Evolutionary conservation across 768 basidiomycete genomes (phyloP).

Genomic region (Kwoniella dejecticola): DNA sequence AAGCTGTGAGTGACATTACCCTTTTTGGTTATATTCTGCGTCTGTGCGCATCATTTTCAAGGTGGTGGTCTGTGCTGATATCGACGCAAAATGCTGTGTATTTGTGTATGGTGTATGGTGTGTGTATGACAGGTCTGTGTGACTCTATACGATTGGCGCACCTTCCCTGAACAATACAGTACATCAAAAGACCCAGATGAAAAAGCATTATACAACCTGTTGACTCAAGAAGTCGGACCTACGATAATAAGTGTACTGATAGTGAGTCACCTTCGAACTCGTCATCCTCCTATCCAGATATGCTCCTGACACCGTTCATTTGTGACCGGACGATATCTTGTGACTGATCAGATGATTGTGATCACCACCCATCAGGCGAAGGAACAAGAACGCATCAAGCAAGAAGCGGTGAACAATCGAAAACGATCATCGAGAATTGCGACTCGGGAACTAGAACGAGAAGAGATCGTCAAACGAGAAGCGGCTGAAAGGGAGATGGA

Average conservation of each 20-base stretch:
- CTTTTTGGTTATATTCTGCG: background rate
- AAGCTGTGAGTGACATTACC: constrained; percentile 64
- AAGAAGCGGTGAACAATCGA: constrained; percentile 76
- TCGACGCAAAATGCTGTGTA: constrained; percentile 7
- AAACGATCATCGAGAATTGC: constrained; percentile 91
- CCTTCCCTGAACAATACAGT: constrained; percentile 72
- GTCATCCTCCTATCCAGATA: background rate
- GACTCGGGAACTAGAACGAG: constrained; percentile 71
- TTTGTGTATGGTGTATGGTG: background rate
- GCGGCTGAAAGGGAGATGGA: constrained; percentile 58
- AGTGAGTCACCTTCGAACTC: constrained; percentile 61
- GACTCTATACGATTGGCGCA: constrained; percentile 81
- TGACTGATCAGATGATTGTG: background rate
- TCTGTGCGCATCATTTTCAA: background rate
- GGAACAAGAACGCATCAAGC: constrained; percentile 57
- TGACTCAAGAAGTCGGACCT: constrained; percentile 71
- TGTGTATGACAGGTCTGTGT: constrained; percentile 75
- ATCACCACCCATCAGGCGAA: constrained; percentile 36
- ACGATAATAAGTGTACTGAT: constrained; percentile 67
- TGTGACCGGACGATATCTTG: background rate
- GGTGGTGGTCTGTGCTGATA: no score
- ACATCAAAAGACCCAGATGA: constrained; percentile 77
- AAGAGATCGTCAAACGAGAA: constrained; percentile 64
- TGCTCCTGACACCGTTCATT: background rate
- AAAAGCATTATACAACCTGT: constrained; percentile 70